Base-by-base conservation (phyloP, 768 basidiomycete species). In the Amanita muscaria region DNA sequence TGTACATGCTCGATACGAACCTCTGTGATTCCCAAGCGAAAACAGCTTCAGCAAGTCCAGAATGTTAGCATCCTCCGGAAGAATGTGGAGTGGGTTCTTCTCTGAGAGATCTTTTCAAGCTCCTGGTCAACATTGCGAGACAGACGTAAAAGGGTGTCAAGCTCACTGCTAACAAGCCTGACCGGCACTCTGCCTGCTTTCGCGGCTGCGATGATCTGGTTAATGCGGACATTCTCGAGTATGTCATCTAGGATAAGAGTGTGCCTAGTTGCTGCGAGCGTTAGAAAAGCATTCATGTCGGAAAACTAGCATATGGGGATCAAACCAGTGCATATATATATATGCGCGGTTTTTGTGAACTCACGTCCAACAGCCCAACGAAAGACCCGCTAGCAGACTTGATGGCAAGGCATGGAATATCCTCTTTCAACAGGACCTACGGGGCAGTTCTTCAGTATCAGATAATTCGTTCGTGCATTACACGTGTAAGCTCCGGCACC, bases 281-380 rank as follows among this genome's bases (percentile, higher is more conserved):
- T 86, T 48, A 90, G 62, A 56, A 89, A 90, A n/a, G 88, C 84
- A 56, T 90, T 90, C 9, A 89, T 83, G 56, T 90, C 88, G 14
- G 87, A 80, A 53, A 77, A 88, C 87, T 90, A 51, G 12, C 15
- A n/a, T 22, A 14, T 21, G 7, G 42, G 27, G 16, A 23, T 18
- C 22, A 30, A 40, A 14, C 15, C 27, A 21, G 49, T 40, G 52
- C 40, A 35, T 30, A 14, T 29, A 2, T 14, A 23, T 25, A 41
- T n/a, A 21, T 36, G 32, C 21, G 38, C 22, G 4, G 8, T 27
- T n/a, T n/a, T n/a, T n/a, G n/a, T 49, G 8, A 35, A 42, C 82
- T 45, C 54, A 89, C 87, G 60, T 90, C 88, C 54, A 90, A 88
- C 22, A 89, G 65, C 11, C 85, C 87, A 16, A 68, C 60, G 52